Percentiles rank a stretch among this genome's conserved stretches.
Conservation (phyloP, 208 protist genomes). For the Acanthamoeba sp. region DNA sequence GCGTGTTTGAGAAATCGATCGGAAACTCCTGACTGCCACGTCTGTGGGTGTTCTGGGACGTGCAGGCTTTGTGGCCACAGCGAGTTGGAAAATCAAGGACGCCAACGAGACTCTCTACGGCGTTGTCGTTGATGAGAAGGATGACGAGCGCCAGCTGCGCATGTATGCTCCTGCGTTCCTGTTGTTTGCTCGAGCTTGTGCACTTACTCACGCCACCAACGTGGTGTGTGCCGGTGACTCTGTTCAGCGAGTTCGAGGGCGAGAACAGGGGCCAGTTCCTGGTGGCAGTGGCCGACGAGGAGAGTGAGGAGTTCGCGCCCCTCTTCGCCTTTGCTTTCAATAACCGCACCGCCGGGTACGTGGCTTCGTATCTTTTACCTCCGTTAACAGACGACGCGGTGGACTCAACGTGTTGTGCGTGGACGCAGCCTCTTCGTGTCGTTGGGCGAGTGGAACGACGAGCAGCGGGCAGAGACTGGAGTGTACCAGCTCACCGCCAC, state of each 20-base stretch:
- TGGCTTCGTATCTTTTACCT: background rate
- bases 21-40: background rate
- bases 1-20: background rate
- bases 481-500: constrained; percentile 40
- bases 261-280: background rate
- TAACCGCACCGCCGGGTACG: constrained; percentile 15
- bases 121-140: background rate
- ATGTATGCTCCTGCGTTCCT: background rate
- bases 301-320: constrained; percentile 2
- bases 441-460: constrained; percentile 48
- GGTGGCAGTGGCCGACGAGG: constrained; percentile 2
- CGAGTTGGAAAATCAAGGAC: constrained; percentile 43
- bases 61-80: background rate
- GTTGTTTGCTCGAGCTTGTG: background rate
- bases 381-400: background rate
- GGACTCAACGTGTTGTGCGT: background rate
- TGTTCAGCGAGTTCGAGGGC: constrained; percentile 34
- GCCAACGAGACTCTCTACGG: constrained; percentile 40
- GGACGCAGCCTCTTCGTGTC: background rate
- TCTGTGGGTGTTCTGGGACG: background rate
- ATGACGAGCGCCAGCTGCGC: constrained; percentile 38
- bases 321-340: constrained; percentile 25
- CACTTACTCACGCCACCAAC: background rate
- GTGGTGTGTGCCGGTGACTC: background rate
- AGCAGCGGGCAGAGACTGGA: constrained; percentile 27